These are phyloP conservation scores for Umbelopsis sp. DNA, from an alignment of 371 early-diverging fungal species.

Conservation along the genomic window DNA sequence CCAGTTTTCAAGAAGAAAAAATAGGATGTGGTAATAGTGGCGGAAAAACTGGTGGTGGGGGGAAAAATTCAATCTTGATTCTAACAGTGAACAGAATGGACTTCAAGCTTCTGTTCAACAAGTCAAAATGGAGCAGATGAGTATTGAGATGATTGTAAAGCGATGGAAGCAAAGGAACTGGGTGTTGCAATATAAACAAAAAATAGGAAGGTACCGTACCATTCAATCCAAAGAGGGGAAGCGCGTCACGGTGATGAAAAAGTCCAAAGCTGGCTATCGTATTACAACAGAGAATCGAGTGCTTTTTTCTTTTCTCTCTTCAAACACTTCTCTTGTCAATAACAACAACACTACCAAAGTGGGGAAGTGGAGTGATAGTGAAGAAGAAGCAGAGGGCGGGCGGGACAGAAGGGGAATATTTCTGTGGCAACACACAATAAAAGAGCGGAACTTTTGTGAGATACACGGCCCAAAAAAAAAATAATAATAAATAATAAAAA, in stretches of 20 bases:
- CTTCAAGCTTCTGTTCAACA: background rate
- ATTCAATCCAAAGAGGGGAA: conserved; percentile 17
- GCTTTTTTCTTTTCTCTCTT: too few relatives aligned
- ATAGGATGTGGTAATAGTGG: background rate
- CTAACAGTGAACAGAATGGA: too few relatives aligned
- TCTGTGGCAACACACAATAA: conserved; percentile 15
- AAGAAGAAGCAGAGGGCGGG: conserved; percentile 9
- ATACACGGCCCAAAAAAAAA: background rate
- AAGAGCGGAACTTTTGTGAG: conserved; percentile 19
- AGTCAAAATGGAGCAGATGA: background rate
- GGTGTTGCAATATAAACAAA: conserved; percentile 12
- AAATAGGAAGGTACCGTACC: conserved; percentile 12
- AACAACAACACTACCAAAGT: too few relatives aligned
- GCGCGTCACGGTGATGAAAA: conserved; percentile 10
- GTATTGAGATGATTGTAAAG: background rate
- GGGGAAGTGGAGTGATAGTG: background rate
- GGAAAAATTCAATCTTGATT: too few relatives aligned
- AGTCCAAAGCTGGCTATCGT: background rate
- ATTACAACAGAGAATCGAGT: background rate
- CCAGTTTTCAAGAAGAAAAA: background rate
- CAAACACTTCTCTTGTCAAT: too few relatives aligned
- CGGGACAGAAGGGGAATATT: conserved; percentile 8
- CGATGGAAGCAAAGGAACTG: background rate
- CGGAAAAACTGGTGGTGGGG: background rate
- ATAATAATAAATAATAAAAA: conserved; percentile 3